Evolutionary conservation across 2,329 filamentous ascomycete genomes (phyloP).

Genomic region (Lecanoromycetidae sp.): DNA sequence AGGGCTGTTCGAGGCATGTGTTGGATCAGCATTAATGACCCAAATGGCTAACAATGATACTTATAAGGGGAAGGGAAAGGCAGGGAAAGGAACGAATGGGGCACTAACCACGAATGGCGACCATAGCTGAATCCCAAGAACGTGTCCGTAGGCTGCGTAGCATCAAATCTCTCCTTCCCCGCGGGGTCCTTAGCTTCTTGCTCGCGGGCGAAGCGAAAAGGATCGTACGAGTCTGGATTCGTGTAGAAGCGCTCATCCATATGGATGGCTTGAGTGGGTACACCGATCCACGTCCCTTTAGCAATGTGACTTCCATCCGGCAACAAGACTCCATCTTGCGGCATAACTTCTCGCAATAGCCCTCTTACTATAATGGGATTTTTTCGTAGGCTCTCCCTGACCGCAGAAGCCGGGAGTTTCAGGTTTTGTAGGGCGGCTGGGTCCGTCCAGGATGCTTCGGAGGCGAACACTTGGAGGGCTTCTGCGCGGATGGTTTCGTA

Average conservation of each 20-base stretch:
- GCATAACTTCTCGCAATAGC: slow-evolving; percentile 22
- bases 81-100: too few species aligned
- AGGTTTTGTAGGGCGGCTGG: slow-evolving; percentile 18
- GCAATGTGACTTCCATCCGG: slow-evolving; percentile 21
- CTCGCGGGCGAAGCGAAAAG: slow-evolving; percentile 22
- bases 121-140: slow-evolving; percentile 12
- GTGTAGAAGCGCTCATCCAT: slow-evolving; percentile 23
- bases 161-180: not conserved
- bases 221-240: slow-evolving; percentile 22
- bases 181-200: not conserved
- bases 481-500: slow-evolving; percentile 16
- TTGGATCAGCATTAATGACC: not conserved
- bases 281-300: slow-evolving; percentile 19
- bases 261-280: slow-evolving; percentile 20
- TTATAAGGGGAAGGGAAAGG: too few species aligned
- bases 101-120: slow-evolving; percentile 43
- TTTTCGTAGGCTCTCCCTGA: slow-evolving; percentile 25
- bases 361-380: slow-evolving; percentile 20
- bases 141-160: slow-evolving; percentile 1
- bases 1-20: slow-evolving; percentile 19
- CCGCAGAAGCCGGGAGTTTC: slow-evolving; percentile 21
- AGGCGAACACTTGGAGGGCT: slow-evolving; percentile 18
- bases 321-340: slow-evolving; percentile 20
- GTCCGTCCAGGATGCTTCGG: slow-evolving; percentile 18
- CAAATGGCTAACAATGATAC: not conserved